Conservation (phyloP, 2,329 filamentous ascomycete genomes). For the Penicillium sp. region DNA sequence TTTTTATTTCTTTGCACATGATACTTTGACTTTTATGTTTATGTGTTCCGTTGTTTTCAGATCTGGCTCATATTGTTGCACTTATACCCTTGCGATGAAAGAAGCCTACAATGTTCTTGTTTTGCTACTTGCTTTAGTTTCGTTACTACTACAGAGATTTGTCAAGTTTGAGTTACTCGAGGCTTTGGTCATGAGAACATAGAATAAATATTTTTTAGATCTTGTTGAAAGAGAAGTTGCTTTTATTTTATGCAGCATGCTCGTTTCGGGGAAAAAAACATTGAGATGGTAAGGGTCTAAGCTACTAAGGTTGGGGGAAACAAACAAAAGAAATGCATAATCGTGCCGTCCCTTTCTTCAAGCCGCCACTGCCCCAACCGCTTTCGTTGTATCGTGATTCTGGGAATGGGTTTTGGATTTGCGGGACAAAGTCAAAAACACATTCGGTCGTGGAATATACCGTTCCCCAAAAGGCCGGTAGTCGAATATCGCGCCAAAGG, state of each 20-base stretch:
- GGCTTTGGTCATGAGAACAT: not conserved
- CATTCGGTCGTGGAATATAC: constrained; percentile 12
- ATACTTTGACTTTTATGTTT: not conserved
- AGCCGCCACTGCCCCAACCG: constrained; percentile 28
- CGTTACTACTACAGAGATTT: not conserved
- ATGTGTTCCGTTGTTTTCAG: not conserved
- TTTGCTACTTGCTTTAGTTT: no score
- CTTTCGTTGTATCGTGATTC: constrained; percentile 38
- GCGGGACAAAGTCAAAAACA: constrained; percentile 18
- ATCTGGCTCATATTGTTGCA: not conserved
- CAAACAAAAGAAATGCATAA: constrained; percentile 31
- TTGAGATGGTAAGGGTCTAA: constrained; percentile 30
- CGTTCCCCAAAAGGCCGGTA: not conserved
- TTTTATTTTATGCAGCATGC: constrained; percentile 21
- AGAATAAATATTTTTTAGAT: constrained; percentile 2
- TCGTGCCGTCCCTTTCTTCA: constrained; percentile 32
- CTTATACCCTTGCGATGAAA: not conserved
- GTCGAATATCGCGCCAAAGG: constrained; percentile 6
- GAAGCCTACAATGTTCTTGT: not conserved
- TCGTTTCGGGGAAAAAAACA: constrained; percentile 20
- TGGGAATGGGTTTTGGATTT: constrained; percentile 24
- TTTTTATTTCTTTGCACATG: not conserved
- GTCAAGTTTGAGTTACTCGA: not conserved
- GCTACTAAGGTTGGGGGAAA: constrained; percentile 24
- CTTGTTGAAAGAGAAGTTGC: constrained; percentile 21